Conservation (phyloP, 768 basidiomycete genomes). For the Lyophyllum semitale region DNA sequence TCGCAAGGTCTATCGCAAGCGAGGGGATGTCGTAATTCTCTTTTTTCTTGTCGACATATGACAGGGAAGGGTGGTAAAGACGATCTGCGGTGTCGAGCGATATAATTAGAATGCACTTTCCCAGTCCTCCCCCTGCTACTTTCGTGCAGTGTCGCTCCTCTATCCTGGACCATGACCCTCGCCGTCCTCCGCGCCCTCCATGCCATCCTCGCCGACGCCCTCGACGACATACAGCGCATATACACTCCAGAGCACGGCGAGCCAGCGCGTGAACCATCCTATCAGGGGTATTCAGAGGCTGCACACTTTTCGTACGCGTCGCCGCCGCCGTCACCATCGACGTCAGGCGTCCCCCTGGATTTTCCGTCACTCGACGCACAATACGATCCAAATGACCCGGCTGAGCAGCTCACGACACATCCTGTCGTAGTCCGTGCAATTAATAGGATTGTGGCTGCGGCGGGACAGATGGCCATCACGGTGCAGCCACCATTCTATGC, state of each 20-base stretch:
- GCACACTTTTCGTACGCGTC: constrained; percentile 26
- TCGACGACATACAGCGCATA: constrained; percentile 67
- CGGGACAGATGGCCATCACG: constrained; percentile 64
- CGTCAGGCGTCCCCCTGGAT: constrained; percentile 35
- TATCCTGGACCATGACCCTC: constrained; percentile 50
- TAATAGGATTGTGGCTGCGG: constrained; percentile 66
- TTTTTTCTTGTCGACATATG: constrained; percentile 14
- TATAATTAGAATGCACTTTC: constrained; percentile 15
- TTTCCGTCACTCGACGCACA: constrained; percentile 60
- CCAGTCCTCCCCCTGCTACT: neutral
- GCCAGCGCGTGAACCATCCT: neutral
- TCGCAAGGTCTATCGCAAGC: neutral
- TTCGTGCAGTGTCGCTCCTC: constrained; percentile 1
- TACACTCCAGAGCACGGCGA: constrained; percentile 36
- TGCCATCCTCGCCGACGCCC: constrained; percentile 64
- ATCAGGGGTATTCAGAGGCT: constrained; percentile 1
- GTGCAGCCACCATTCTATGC: constrained; percentile 70
- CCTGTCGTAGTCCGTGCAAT: constrained; percentile 63
- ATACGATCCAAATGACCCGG: constrained; percentile 42
- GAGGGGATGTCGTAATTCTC: neutral
- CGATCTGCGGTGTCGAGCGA: constrained; percentile 19
- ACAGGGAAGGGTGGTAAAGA: constrained; percentile 17
- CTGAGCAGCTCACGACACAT: constrained; percentile 59
- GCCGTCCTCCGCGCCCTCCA: constrained; percentile 64
- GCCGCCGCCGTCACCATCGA: constrained; percentile 32